These are phyloP conservation scores for Solanum bulbocastanum DNA, from an alignment of 257 asterid genomes.

Conservation along the genomic window DNA sequence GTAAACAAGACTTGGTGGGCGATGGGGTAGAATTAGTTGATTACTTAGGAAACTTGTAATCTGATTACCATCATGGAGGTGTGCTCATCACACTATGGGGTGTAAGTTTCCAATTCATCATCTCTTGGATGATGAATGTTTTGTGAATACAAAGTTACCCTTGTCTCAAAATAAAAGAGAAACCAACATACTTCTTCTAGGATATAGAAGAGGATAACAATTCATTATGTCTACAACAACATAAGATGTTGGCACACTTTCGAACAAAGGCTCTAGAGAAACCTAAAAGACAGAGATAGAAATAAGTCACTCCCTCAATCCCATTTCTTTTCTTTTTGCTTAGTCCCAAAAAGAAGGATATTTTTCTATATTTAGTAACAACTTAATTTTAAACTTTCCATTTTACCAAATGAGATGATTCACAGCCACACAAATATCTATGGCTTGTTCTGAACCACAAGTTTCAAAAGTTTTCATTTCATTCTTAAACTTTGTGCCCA, in stretches of 20 bases:
- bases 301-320: neutral
- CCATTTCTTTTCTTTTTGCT: neutral
- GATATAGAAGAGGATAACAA: neutral
- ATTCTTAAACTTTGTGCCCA: neutral
- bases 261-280: neutral
- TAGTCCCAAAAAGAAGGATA: neutral
- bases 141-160: too few relatives aligned
- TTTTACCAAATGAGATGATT: neutral
- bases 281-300: neutral
- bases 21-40: too few relatives aligned
- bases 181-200: neutral
- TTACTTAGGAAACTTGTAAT: too few relatives aligned
- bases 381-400: neutral
- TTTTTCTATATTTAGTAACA: neutral
- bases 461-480: neutral
- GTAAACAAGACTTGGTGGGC: too few relatives aligned
- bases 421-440: neutral
- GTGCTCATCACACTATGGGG: too few relatives aligned
- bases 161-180: neutral
- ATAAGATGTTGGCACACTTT: neutral
- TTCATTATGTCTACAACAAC: neutral
- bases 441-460: neutral
- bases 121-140: too few relatives aligned
- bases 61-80: too few relatives aligned
- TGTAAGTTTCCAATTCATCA: too few relatives aligned